Conservation (phyloP, 257 asterid genomes). For the Ophiorrhiza pumila region DNA sequence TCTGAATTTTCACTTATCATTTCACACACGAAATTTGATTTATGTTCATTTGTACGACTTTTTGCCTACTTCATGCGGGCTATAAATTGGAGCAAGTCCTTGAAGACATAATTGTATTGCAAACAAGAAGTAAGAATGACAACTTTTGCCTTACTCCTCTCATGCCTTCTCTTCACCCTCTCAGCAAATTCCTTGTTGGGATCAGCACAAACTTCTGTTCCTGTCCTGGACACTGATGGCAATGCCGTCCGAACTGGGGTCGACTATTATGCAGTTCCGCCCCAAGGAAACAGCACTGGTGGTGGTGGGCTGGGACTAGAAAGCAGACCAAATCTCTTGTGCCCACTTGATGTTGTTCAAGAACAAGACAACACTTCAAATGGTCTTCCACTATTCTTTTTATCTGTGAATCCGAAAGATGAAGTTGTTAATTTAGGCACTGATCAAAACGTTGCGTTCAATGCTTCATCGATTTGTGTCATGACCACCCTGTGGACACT, state of each 20-base stretch:
- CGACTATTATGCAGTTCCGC: conserved; percentile 49
- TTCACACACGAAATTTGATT: neutral
- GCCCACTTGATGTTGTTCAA: conserved; percentile 54
- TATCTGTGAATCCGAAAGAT: conserved; percentile 31
- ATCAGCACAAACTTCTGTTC: conserved; percentile 29
- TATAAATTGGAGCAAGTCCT: neutral
- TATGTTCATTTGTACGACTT: neutral
- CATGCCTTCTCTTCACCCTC: conserved; percentile 21
- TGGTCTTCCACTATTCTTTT: conserved; percentile 48
- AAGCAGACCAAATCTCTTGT: conserved; percentile 23
- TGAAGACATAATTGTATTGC: too few relatives aligned
- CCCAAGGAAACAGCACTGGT: conserved; percentile 33
- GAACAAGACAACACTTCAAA: conserved; percentile 25
- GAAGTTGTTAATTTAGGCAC: conserved; percentile 38
- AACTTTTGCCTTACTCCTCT: neutral
- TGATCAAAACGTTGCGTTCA: conserved; percentile 46
- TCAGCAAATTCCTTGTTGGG: conserved; percentile 9
- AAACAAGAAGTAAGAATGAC: too few relatives aligned
- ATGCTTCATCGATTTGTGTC: conserved; percentile 3
- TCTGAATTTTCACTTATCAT: neutral
- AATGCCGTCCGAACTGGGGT: conserved; percentile 28
- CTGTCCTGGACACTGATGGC: conserved; percentile 41
- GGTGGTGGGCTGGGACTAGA: conserved; percentile 65
- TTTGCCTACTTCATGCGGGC: neutral
- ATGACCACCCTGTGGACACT: conserved; percentile 17